phyloP scores from a whole-genome alignment of 208 protist genomes.

The Porcisia hertigi region DNA sequence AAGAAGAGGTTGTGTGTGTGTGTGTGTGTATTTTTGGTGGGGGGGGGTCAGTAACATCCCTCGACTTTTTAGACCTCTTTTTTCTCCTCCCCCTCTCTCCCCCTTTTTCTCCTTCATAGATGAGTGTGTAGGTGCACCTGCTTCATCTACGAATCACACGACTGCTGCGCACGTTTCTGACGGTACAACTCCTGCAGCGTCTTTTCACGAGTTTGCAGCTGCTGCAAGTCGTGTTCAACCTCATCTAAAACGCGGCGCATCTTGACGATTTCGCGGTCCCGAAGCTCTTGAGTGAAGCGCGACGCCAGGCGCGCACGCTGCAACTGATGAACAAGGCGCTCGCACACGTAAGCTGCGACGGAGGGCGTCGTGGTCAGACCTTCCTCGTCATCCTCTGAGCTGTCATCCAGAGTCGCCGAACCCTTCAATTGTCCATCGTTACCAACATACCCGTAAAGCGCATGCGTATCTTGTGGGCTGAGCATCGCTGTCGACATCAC shows the following conservation, averaged over 20 bases:
- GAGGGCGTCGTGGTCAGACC: not conserved
- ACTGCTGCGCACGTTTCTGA: constrained; percentile 21
- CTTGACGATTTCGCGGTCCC: constrained; percentile 34
- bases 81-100: not conserved
- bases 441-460: constrained; percentile 22
- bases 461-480: constrained; percentile 19
- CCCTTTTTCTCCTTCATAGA: too few relatives aligned
- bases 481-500: constrained; percentile 29
- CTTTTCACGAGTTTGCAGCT: constrained; percentile 40
- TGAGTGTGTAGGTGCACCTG: too few relatives aligned
- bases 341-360: constrained; percentile 31
- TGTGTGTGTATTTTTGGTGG: too few relatives aligned
- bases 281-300: constrained; percentile 22
- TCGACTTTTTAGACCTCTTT: not conserved
- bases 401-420: not conserved
- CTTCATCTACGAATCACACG: not conserved
- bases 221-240: constrained; percentile 30
- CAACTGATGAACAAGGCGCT: constrained; percentile 20
- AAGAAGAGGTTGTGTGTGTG: not conserved
- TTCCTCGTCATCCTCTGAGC: not conserved
- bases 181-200: constrained; percentile 59
- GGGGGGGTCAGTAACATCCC: not conserved
- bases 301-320: constrained; percentile 17
- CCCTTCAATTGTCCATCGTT: constrained; percentile 26
- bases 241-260: constrained; percentile 48